Conservation (phyloP, 1,139 yeast genomes). For the Debaryomyces sp. region DNA sequence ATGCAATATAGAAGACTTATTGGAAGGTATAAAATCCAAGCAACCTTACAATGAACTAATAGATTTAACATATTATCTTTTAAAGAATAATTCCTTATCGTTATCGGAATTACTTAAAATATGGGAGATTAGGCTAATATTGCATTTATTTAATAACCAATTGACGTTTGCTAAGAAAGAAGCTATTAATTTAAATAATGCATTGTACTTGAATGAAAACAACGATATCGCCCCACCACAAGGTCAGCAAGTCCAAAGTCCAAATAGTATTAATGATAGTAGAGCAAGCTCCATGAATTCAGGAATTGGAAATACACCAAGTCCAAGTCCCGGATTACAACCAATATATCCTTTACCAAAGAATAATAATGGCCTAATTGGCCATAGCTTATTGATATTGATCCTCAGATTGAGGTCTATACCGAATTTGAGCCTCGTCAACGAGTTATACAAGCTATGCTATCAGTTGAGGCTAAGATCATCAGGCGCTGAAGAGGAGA, state of each 20-base stretch:
- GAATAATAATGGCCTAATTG: constrained; percentile 31
- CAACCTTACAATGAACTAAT: constrained; percentile 14
- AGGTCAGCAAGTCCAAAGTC: constrained; percentile 8
- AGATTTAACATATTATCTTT: constrained; percentile 20
- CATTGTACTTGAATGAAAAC: constrained; percentile 37
- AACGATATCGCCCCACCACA: constrained; percentile 16
- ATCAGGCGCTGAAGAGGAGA: constrained; percentile 6
- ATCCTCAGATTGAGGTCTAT: constrained; percentile 40
- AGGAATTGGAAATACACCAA: constrained; percentile 8
- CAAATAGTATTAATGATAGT: neutral
- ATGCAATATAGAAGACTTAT: constrained; percentile 9
- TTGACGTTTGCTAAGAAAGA: constrained; percentile 38
- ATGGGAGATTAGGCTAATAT: constrained; percentile 43
- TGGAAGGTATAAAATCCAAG: neutral
- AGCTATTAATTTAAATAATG: constrained; percentile 41
- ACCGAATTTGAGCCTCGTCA: constrained; percentile 38
- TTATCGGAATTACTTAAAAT: constrained; percentile 21
- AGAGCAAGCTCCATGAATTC: constrained; percentile 7
- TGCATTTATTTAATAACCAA: constrained; percentile 34
- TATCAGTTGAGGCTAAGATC: constrained; percentile 37
- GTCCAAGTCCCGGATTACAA: constrained; percentile 2
- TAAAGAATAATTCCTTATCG: constrained; percentile 13
- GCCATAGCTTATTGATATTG: constrained; percentile 28
- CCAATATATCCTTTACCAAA: constrained; percentile 42
- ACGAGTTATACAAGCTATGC: constrained; percentile 44